Conservation (phyloP, 1,139 yeast genomes). For the Suhomyces panamericanus region DNA sequence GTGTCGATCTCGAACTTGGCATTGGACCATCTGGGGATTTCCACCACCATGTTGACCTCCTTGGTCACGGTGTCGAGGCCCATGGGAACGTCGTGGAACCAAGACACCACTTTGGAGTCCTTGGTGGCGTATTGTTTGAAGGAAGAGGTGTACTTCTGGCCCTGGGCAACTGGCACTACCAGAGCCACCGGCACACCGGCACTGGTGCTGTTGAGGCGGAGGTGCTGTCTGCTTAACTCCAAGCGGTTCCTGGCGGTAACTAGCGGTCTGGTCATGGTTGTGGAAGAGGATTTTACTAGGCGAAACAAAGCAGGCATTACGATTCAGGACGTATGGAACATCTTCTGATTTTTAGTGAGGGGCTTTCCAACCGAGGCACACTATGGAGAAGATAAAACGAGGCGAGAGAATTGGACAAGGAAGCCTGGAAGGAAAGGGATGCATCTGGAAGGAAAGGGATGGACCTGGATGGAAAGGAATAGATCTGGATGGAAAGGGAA, state of each 20-base stretch:
- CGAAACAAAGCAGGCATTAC: not conserved
- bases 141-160: conserved; percentile 35
- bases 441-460: no score
- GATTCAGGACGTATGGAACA: not conserved
- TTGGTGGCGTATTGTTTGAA: conserved; percentile 35
- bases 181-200: conserved; percentile 11
- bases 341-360: not conserved
- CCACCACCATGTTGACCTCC: conserved; percentile 83
- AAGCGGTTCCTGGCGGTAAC: conserved; percentile 22
- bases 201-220: conserved; percentile 14
- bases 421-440: no score
- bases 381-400: no score
- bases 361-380: not conserved
- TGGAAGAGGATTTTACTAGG: not conserved
- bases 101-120: conserved; percentile 67
- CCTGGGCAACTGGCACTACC: conserved; percentile 24
- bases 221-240: conserved; percentile 24
- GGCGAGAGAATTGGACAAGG: no score
- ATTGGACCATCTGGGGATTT: conserved; percentile 89
- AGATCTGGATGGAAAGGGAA: no score
- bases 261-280: not conserved
- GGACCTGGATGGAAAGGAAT: no score
- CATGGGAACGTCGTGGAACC: conserved; percentile 77
- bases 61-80: conserved; percentile 63
- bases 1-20: conserved; percentile 85